Evolutionary conservation across 2,329 filamentous ascomycete genomes (phyloP).

Genomic region (Fusarium staphyleae): DNA sequence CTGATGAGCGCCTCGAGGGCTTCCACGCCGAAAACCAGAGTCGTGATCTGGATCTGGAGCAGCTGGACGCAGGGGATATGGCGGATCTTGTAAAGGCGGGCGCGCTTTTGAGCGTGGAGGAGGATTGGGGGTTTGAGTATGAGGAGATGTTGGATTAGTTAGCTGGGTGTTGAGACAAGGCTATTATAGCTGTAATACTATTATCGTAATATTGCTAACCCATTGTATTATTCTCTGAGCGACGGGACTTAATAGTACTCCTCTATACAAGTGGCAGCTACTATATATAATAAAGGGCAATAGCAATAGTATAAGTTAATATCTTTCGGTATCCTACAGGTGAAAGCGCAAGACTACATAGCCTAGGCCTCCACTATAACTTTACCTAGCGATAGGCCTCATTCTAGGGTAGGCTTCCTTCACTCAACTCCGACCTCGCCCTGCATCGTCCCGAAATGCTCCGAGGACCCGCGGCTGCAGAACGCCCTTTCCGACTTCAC

Average conservation of each 20-base stretch:
- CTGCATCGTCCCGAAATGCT: not conserved
- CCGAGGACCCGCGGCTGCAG: not conserved
- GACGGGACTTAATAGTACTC: too few relatives aligned
- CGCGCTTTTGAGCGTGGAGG: slow-evolving; percentile 42
- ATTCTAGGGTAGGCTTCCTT: not conserved
- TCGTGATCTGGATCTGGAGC: slow-evolving; percentile 42
- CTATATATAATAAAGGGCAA: too few relatives aligned
- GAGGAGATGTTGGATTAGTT: slow-evolving; percentile 39
- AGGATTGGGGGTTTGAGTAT: slow-evolving; percentile 47
- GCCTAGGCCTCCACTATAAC: too few relatives aligned
- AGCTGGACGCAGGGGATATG: slow-evolving; percentile 30
- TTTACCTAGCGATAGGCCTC: too few relatives aligned
- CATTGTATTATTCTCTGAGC: too few relatives aligned
- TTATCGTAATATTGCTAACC: not conserved
- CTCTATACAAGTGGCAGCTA: too few relatives aligned
- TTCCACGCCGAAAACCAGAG: slow-evolving; percentile 40
- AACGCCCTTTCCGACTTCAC: not conserved
- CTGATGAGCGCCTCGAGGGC: slow-evolving; percentile 5
- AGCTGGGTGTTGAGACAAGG: not conserved
- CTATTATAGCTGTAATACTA: not conserved
- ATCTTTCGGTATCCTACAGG: too few relatives aligned
- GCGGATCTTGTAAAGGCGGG: slow-evolving; percentile 35
- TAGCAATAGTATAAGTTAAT: too few relatives aligned
- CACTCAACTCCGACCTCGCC: not conserved
- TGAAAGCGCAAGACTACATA: too few relatives aligned